These are phyloP conservation scores for Lycium ferocissimum DNA, from an alignment of 257 asterid genomes.

Conservation along the genomic window DNA sequence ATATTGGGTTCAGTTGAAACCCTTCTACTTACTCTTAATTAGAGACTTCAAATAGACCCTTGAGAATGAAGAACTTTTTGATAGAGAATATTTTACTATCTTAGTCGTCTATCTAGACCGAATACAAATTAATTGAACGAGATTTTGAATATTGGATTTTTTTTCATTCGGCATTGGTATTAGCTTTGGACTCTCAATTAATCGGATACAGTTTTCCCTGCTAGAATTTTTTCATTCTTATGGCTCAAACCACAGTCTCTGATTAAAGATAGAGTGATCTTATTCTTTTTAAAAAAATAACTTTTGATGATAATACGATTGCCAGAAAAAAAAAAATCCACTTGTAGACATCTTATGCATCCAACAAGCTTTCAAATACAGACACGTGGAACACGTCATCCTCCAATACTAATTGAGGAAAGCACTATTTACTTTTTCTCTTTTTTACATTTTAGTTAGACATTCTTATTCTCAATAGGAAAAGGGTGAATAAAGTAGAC, in stretches of 20 bases:
- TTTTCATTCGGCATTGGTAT: neutral
- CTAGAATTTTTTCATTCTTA: no score
- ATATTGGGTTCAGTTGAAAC: neutral
- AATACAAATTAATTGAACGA: neutral
- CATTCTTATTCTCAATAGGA: no score
- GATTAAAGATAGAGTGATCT: no score
- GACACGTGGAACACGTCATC: neutral
- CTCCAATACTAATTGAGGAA: neutral
- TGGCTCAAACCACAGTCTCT: no score
- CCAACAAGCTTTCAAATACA: neutral
- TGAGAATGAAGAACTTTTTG: neutral
- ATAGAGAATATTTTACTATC: neutral
- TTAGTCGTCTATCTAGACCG: neutral
- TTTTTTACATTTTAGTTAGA: no score
- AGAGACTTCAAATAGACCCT: rapidly evolving
- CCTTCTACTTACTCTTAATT: neutral
- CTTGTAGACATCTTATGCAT: neutral
- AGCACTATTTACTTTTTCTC: neutral
- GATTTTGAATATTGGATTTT: neutral
- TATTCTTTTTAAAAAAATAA: no score
- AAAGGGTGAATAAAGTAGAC: neutral
- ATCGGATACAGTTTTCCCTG: no score
- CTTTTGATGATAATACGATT: no score
- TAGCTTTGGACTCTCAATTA: no score
- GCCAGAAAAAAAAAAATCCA: neutral